Conservation (phyloP, 1,284 basidiomycete species). For the Irpex sp. region DNA sequence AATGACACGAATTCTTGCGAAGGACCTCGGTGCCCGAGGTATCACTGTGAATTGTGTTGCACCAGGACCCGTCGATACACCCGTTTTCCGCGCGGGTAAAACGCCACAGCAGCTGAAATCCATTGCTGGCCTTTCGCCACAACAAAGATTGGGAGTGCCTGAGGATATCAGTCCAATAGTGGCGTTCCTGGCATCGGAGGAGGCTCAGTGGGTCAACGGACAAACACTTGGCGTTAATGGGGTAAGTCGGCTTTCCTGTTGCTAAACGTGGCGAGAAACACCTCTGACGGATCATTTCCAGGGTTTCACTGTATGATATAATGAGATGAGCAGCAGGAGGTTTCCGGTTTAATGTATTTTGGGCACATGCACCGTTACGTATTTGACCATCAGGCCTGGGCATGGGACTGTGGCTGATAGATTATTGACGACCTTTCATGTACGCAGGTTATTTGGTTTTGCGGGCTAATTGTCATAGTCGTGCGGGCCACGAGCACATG, state of each 20-base stretch:
- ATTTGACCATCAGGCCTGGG: not conserved
- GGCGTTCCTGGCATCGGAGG: conserved; percentile 48
- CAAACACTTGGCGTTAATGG: conserved; percentile 54
- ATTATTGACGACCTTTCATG: not conserved
- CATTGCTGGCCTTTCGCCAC: conserved; percentile 43
- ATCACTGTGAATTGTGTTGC: conserved; percentile 58
- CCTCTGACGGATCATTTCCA: conserved; percentile 1
- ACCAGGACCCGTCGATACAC: conserved; percentile 52
- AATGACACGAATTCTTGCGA: conserved; percentile 53
- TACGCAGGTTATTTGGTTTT: not conserved
- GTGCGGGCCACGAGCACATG: not conserved
- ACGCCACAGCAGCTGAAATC: conserved; percentile 41
- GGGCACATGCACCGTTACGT: not conserved
- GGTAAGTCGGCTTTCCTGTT: conserved; percentile 28
- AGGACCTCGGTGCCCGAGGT: conserved; percentile 47
- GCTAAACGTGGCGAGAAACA: not conserved
- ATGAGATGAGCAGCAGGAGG: not conserved
- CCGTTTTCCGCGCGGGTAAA: conserved; percentile 51
- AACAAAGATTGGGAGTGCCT: conserved; percentile 42
- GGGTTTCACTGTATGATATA: conserved; percentile 11
- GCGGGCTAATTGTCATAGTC: not conserved
- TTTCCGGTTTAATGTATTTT: not conserved
- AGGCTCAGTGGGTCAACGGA: conserved; percentile 53
- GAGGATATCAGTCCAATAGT: conserved; percentile 55
- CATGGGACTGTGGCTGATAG: not conserved